These are phyloP conservation scores for Vitis hybrid DNA, from an alignment of 177 flowering plant genomes.

Conservation along the genomic window DNA sequence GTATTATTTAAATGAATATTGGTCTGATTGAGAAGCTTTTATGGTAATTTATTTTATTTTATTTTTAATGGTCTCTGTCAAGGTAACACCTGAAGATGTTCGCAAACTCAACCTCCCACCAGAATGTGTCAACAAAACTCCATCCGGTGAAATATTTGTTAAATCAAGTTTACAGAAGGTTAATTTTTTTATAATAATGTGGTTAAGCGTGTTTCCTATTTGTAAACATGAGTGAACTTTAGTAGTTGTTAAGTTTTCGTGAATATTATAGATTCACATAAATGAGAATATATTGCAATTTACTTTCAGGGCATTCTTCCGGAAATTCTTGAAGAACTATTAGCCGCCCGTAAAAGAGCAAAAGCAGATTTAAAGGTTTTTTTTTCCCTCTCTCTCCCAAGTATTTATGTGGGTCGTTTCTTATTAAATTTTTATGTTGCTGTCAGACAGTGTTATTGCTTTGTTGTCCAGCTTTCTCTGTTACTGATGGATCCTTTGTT, in stretches of 20 bases:
- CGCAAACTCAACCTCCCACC: slow-evolving; percentile 80
- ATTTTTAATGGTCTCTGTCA: slow-evolving; percentile 16
- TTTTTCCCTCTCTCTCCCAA: not conserved
- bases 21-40: not conserved
- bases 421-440: not conserved
- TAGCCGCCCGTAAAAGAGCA: slow-evolving; percentile 95
- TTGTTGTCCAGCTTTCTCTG: not conserved
- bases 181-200: not conserved
- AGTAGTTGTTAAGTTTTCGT: not conserved
- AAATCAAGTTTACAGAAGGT: slow-evolving; percentile 90
- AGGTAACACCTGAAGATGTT: slow-evolving; percentile 90
- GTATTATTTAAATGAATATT: not conserved
- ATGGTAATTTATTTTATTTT: not conserved
- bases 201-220: not conserved
- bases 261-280: not conserved
- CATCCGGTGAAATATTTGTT: slow-evolving; percentile 96
- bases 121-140: slow-evolving; percentile 85
- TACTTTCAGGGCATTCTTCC: slow-evolving; percentile 91
- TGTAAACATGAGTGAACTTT: not conserved
- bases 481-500: not conserved
- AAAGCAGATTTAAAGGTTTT: slow-evolving; percentile 94
- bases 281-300: not conserved
- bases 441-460: not conserved
- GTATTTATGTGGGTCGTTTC: not conserved
- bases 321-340: slow-evolving; percentile 93